Base-by-base conservation (phyloP, 805 yeast species). In the Dipodascus albidus region DNA sequence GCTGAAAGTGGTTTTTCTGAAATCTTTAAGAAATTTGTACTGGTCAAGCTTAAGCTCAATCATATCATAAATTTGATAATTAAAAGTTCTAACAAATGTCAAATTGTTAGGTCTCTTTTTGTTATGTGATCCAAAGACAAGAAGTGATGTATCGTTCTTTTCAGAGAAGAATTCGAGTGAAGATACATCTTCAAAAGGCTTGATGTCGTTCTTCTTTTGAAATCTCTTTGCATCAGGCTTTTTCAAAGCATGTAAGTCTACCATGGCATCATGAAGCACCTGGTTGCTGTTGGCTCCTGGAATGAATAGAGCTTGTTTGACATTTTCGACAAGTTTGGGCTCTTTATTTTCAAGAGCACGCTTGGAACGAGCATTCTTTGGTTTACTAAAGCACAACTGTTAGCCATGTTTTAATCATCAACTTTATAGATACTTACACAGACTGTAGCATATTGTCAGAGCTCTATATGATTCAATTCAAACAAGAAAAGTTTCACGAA, bases 321-420 rank as follows among this genome's bases (percentile, higher is more conserved):
- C 81, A 69, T 93, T 90, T 68, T 93, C 99, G 6, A 85, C 85
- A 49, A 88, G 69, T 70, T 89, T 91, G 52, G 97, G 80, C 63
- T 89, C 96, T 62, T 81, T 84, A 63, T 85, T 85, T 58, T 89
- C 96, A 58, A 90, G 67, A 3, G 96, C 98, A 70, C 99, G 82
- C 74, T 93, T 93, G 53, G 96, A 80, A 65, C 98, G 88, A 53
- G 96, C 96, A 65, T 84, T 93, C 73, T 89, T 90, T 38, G 99
- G 98, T 61, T 88, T 84, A 48, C 83, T 73, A 20, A 21, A 23
- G 41, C 20, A 14, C 22, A n/a, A 20, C n/a, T n/a, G n/a, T n/a
- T n/a, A n/a, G 20, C 17, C 27, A 48, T 23, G 38, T 2, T 17
- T 22, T 17, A 23, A 15, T 23, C 2, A 51, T 6, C n/a, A n/a